Conservation (phyloP, 2,329 filamentous ascomycete species). For the Phialophora expanda region DNA sequence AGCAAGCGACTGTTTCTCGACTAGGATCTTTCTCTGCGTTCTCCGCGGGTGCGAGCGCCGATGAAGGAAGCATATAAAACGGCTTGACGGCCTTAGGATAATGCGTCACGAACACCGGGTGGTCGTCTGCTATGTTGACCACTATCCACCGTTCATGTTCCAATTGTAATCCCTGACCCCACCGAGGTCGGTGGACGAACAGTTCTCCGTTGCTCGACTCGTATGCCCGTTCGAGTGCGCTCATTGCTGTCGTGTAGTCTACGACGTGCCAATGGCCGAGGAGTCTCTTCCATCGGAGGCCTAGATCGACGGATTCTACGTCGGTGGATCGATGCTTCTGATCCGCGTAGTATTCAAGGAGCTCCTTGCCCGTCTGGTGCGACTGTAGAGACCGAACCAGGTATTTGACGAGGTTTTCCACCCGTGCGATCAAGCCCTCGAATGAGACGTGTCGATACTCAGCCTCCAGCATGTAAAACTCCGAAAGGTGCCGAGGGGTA, state of each 20-base stretch:
- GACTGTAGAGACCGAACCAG: slow-evolving; percentile 24
- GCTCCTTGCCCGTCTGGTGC: slow-evolving; percentile 57
- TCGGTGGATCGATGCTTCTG: slow-evolving; percentile 32
- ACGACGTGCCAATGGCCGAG: slow-evolving; percentile 74
- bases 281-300: slow-evolving; percentile 72
- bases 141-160: slow-evolving; percentile 94
- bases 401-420: slow-evolving; percentile 74
- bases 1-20: slow-evolving; percentile 76
- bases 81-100: slow-evolving; percentile 90
- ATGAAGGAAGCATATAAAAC: slow-evolving; percentile 79
- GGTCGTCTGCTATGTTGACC: slow-evolving; percentile 63
- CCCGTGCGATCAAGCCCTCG: slow-evolving; percentile 73
- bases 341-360: slow-evolving; percentile 50
- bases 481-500: slow-evolving; percentile 89
- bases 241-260: slow-evolving; percentile 79
- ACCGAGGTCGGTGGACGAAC: slow-evolving; percentile 73
- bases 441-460: slow-evolving; percentile 77
- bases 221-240: slow-evolving; percentile 66
- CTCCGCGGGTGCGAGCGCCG: slow-evolving; percentile 2
- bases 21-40: slow-evolving; percentile 4
- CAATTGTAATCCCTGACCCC: slow-evolving; percentile 77
- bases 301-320: slow-evolving; percentile 42
- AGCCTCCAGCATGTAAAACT: slow-evolving; percentile 98
- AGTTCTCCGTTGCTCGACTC: slow-evolving; percentile 50
- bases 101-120: slow-evolving; percentile 87